Base-by-base conservation (phyloP, 2,329 filamentous ascomycete genomes). In the Aspergillus pseudoglaucus region DNA sequence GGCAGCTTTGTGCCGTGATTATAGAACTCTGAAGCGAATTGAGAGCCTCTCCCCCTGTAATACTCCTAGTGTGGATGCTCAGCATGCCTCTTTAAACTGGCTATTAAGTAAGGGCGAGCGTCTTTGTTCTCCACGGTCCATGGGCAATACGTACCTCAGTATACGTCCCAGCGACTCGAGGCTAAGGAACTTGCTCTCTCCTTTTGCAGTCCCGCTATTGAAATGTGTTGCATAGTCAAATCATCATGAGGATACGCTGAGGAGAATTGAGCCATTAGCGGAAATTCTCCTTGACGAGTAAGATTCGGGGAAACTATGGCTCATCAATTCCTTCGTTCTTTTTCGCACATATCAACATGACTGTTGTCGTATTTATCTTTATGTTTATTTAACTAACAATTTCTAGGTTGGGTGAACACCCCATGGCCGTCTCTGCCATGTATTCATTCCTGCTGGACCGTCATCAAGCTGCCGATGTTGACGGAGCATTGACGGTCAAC, bases 361-460 rank as follows among this genome's bases (percentile, higher is more conserved):
- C 41, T 27, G 14, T 9, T 18, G 32, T 30, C 14, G 5, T 15
- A 5, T 37, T 37, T 8, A 17, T 18, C 6, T 37, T 22, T 12
- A 10, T 18, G 20, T 20, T 39, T 4, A 18, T 20, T 20, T 22
- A 18, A 59, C 65, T 69, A 55, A 63, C 58, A 41, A 54, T 53
- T 48, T 61, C 46, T 60, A 76, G 74, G 64, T 62, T 76, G 56
- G 74, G 74, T 48, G 73, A 76, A 55, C 73, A 76, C 55, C 72
- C 71, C 7, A 69, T 72, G 53, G 67, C 72, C 23, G 60, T 76
- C 45, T 62, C 72, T 43, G 70, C 71, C 35, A 63, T 75, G 50
- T 73, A 74, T 55, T 74, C 72, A 6, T 75, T 76, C 52, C 59
- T 76, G 42, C 58, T 72, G 39, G 74, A 77, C 60, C 71, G 74